Evolutionary conservation across 2,329 filamentous ascomycete species (phyloP).

Genomic region (Aspergillus pseudotamarii): DNA sequence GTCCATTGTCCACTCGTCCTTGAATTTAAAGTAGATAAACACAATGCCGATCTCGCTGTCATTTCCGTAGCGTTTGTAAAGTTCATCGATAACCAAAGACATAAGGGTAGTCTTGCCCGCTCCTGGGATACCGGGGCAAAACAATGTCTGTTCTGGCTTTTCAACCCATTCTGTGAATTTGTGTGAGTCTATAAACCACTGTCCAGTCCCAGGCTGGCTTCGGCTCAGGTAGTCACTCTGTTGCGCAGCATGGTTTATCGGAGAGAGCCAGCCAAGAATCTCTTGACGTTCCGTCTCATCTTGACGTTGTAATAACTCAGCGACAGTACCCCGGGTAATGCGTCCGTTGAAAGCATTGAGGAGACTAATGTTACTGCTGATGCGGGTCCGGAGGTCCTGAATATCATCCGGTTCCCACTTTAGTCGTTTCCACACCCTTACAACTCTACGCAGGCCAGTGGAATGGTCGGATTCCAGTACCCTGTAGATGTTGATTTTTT

Average conservation of each 20-base stretch:
- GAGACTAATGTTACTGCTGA: not conserved
- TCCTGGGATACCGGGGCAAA: constrained; percentile 22
- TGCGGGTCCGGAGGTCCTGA: not conserved
- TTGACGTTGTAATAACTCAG: not conserved
- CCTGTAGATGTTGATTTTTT: too few relatives aligned
- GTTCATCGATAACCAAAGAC: constrained; percentile 13
- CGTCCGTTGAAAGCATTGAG: not conserved
- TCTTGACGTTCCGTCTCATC: not conserved
- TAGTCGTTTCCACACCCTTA: not conserved
- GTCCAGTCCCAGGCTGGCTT: not conserved
- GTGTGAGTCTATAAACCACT: not conserved
- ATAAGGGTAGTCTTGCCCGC: constrained; percentile 22
- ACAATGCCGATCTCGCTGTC: not conserved
- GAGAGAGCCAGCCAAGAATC: not conserved
- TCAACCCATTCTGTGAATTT: not conserved
- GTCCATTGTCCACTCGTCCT: not conserved
- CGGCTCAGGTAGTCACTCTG: not conserved
- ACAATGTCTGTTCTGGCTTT: constrained; percentile 6
- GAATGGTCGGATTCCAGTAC: too few relatives aligned
- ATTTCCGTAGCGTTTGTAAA: not conserved
- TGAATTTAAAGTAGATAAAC: not conserved
- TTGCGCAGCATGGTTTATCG: not conserved
- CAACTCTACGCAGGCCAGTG: too few relatives aligned
- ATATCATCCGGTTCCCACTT: not conserved
- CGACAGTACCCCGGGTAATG: not conserved